A percentile compares a stretch with the other conserved stretches of the same genome.
Evolutionary conservation across 768 basidiomycete species (phyloP).

Genomic region (Sarcodon sp.): DNA sequence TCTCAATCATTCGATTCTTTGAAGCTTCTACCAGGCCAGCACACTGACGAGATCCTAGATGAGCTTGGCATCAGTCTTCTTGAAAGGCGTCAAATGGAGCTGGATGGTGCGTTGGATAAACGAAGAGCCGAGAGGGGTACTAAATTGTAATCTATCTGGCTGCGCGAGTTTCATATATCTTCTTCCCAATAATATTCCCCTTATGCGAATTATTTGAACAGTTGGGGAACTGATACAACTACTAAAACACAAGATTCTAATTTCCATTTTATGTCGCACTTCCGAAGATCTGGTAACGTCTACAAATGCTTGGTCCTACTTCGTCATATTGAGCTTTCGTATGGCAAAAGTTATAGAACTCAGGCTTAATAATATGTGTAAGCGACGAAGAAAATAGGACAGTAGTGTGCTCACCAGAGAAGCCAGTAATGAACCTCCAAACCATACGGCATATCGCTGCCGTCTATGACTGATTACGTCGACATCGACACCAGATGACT

Average conservation of each 20-base stretch:
- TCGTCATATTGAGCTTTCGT: constrained; percentile 93
- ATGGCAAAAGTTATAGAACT: constrained; percentile 91
- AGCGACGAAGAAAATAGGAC: not conserved
- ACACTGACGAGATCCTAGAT: constrained; percentile 9
- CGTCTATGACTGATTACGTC: constrained; percentile 98
- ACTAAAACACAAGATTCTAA: constrained; percentile 4
- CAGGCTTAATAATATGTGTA: constrained; percentile 42
- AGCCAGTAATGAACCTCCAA: constrained; percentile 89
- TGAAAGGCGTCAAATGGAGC: not conserved
- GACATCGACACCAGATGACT: constrained; percentile 96
- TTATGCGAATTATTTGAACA: no score
- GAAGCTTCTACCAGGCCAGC: constrained; percentile 3
- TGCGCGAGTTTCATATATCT: no score
- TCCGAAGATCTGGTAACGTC: constrained; percentile 89
- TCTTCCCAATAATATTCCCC: no score
- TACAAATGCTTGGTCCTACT: constrained; percentile 83
- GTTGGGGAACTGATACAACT: not conserved
- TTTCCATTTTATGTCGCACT: constrained; percentile 48
- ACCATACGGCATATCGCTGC: constrained; percentile 97
- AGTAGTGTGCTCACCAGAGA: constrained; percentile 54
- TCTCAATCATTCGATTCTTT: not conserved
- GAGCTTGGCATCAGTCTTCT: constrained; percentile 6
- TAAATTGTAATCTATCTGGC: no score
- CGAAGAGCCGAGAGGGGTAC: no score
- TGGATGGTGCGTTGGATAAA: not conserved